Conservation (phyloP, 495 filamentous ascomycete species). For the Neurospora intermedia region DNA sequence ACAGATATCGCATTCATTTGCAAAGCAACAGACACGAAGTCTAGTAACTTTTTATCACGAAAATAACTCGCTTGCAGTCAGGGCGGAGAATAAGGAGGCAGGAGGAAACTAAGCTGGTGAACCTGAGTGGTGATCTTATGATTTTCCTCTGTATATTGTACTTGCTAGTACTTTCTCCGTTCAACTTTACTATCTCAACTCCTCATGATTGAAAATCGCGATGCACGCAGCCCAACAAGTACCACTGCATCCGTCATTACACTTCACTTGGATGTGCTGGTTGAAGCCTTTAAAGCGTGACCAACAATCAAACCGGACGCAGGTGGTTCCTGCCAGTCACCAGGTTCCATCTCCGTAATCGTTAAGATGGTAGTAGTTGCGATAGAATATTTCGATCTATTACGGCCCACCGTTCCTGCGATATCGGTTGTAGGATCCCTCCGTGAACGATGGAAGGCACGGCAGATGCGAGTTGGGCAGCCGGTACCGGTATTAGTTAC, state of each 20-base stretch:
- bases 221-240: background rate
- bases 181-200: background rate
- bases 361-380: background rate
- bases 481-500: background rate
- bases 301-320: background rate
- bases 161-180: background rate
- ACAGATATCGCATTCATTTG: too few relatives aligned
- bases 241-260: background rate
- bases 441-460: background rate
- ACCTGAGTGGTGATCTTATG: too few relatives aligned
- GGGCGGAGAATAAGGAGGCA: background rate
- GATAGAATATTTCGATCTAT: background rate
- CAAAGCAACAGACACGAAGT: background rate
- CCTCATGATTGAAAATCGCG: background rate
- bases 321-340: background rate
- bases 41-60: background rate
- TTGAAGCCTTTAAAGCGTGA: background rate
- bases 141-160: background rate
- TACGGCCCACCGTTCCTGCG: background rate
- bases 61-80: background rate
- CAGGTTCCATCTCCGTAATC: too few relatives aligned
- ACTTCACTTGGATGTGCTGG: background rate
- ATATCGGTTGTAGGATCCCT: background rate
- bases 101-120: background rate
- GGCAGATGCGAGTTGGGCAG: background rate